Evolutionary conservation across 805 yeast species (phyloP), one percentile per base, ranked within the genome.

Genomic region (Hanseniaspora pseudoguilliermondii): DNA sequence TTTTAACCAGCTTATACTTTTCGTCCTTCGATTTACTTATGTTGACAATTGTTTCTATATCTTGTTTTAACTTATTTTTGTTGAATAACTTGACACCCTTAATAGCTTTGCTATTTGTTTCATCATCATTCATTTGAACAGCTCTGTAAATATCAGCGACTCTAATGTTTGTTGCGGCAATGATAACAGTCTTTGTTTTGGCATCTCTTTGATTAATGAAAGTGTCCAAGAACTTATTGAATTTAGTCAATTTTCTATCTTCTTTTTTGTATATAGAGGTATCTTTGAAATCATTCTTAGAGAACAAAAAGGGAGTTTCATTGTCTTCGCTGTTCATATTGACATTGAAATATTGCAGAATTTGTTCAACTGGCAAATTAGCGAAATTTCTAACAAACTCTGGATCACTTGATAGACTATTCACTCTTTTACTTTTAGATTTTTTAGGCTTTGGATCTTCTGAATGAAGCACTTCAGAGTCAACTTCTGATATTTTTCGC

Each of bases 111-210:
- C 78, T 83, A 9, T 27, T n/a, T 20, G 18, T 16, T 16, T 52
- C 39, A 2, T 52, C 46, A 3, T 21, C 21, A 23, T 29, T 48
- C 36, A 52, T 27, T n/a, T 53, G 56, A 20, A 47, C 27, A 13
- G 57, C 40, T 47, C 57, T 54, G n/a, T 48, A 48, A 2, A 88
- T 75, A 63, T 90, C 96, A 63, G 96, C 91, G 1, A 88, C 93
- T 61, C 97, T 76, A 25, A 88, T 72, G 11, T 95, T 93, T 0
- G 95, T 86, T 73, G 84, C 77, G 0, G 90, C 83, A 68, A 60
- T 80, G 65, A 69, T 76, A 71, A 72, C 62, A 0, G 75, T 69
- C n/a, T 69, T 62, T 23, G 70, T 69, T 32, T 76, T 69, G 60
- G 66, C 73, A 63, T 83, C 78, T 58, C 74, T 78, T 40, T 70